Percentiles rank a stretch among this genome's conserved stretches.
Conservation (phyloP, 495 filamentous ascomycete species). For the Xylaria scruposa region DNA sequence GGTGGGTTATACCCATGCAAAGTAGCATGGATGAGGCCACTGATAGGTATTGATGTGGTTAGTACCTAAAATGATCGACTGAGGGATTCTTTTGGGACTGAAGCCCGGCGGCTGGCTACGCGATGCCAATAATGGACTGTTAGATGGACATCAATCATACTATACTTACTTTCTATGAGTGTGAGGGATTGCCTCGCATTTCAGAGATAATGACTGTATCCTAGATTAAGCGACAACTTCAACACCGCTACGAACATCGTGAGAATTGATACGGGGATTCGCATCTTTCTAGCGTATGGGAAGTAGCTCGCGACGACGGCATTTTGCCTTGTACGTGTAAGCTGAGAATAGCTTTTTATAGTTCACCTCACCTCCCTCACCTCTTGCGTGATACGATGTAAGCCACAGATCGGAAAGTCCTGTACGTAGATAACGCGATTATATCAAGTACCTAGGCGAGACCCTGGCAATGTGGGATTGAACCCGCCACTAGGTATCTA, state of each 20-base stretch:
- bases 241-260: neutral
- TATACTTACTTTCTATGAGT: neutral
- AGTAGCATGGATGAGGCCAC: neutral
- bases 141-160: neutral
- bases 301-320: neutral
- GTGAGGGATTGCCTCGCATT: neutral
- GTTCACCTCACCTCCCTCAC: neutral
- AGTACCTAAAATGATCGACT: neutral
- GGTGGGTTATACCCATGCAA: conserved; percentile 11
- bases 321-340: conserved; percentile 8
- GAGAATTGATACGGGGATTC: neutral
- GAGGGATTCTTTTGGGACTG: conserved; percentile 1
- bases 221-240: neutral
- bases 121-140: conserved; percentile 26
- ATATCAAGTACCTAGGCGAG: neutral
- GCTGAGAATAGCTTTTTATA: conserved; percentile 22
- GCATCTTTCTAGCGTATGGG: neutral
- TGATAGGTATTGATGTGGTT: neutral
- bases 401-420: conserved; percentile 2
- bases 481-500: neutral
- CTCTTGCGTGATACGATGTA: conserved; percentile 23
- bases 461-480: conserved; percentile 5
- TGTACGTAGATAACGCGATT: neutral
- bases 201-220: neutral
- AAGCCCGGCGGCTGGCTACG: conserved; percentile 23